Evolutionary conservation across 225 moss, liverwort and hornwort species (phyloP).

Genomic region (Takakia lepidozioides): DNA sequence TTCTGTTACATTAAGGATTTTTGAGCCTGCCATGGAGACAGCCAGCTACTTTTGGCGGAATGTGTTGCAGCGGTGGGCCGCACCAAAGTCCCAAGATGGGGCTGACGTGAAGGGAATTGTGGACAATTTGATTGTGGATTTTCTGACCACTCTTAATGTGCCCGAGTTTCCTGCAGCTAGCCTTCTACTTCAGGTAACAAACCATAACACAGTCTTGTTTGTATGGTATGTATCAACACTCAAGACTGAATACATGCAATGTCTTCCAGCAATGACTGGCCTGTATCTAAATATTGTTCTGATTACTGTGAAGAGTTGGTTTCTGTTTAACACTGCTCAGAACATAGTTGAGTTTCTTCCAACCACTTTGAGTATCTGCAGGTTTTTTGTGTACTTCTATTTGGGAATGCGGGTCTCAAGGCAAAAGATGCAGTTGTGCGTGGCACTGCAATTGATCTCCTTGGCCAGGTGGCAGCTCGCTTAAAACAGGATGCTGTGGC

Average conservation of each 20-base stretch:
- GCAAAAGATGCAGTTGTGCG: constrained; percentile 78
- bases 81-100: constrained; percentile 77
- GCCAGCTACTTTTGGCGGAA: constrained; percentile 79
- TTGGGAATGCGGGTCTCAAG: constrained; percentile 72
- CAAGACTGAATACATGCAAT: too few relatives aligned
- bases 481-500: constrained; percentile 82
- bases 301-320: too few relatives aligned
- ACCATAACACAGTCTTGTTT: too few relatives aligned
- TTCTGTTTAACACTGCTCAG: too few relatives aligned
- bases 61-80: constrained; percentile 86
- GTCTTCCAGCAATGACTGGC: too few relatives aligned
- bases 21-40: constrained; percentile 91
- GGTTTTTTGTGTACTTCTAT: constrained; percentile 84
- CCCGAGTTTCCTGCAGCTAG: constrained; percentile 94
- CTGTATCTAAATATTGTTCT: too few relatives aligned
- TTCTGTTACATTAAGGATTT: constrained; percentile 36
- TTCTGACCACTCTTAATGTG: constrained; percentile 77
- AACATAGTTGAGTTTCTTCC: too few relatives aligned
- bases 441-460: constrained; percentile 79
- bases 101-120: constrained; percentile 75
- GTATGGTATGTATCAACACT: too few relatives aligned
- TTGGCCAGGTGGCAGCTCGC: constrained; percentile 89
- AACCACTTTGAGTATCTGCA: constrained; percentile 17
- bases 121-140: constrained; percentile 80
- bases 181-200: constrained; percentile 82